Evolutionary conservation across 805 yeast species (phyloP).

Genomic region (Zygotorulaspora danielsina): DNA sequence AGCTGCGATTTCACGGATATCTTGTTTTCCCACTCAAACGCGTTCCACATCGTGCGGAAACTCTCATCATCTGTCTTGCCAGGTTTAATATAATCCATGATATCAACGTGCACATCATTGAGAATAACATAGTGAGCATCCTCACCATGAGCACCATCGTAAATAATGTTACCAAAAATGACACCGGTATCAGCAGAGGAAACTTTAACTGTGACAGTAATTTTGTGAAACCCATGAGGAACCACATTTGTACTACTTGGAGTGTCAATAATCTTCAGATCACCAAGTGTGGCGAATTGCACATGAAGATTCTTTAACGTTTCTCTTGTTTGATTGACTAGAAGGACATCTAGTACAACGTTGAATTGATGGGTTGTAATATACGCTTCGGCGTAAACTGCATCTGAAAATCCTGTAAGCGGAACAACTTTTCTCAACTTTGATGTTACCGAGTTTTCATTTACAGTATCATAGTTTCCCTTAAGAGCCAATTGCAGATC

Average conservation of each 20-base stretch:
- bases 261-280: conserved; percentile 86
- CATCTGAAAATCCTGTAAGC: conserved; percentile 96
- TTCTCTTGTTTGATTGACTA: conserved; percentile 89
- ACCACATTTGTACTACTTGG: conserved; percentile 88
- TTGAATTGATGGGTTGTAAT: conserved; percentile 96
- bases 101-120: conserved; percentile 92
- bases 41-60: conserved; percentile 98
- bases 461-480: conserved; percentile 39
- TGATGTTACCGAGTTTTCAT: conserved; percentile 61
- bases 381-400: conserved; percentile 96
- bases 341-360: conserved; percentile 85
- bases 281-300: conserved; percentile 95
- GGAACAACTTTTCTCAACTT: conserved; percentile 85
- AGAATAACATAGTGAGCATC: conserved; percentile 86
- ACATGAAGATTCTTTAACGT: conserved; percentile 88
- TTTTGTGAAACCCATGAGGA: conserved; percentile 94
- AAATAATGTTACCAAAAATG: conserved; percentile 92
- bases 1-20: conserved; percentile 76
- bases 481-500: conserved; percentile 55
- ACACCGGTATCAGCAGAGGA: conserved; percentile 98
- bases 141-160: conserved; percentile 91
- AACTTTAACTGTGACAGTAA: conserved; percentile 86
- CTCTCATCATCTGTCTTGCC: conserved; percentile 83
- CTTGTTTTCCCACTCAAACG: conserved; percentile 99
- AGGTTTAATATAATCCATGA: conserved; percentile 96